Percentiles rank a stretch among this genome's conserved stretches.
Evolutionary conservation across 768 basidiomycete species (phyloP).

Genomic region (Lepiota subincarnata): DNA sequence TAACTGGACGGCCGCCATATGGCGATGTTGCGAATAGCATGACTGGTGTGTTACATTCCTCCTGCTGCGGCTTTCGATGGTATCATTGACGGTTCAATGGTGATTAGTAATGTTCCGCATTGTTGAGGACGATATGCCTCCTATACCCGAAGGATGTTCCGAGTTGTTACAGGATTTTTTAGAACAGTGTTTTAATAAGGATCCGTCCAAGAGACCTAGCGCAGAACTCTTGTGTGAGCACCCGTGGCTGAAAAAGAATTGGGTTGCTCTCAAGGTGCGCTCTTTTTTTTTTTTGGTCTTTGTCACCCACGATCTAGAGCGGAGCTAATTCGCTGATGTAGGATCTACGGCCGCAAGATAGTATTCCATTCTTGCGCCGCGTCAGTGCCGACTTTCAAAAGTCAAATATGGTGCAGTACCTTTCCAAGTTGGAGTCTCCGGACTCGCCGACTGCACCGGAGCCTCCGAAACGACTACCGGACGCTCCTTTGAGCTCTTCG

Average conservation of each 20-base stretch:
- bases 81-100: slow-evolving; percentile 4
- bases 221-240: slow-evolving; percentile 88
- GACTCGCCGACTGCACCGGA: slow-evolving; percentile 37
- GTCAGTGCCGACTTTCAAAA: slow-evolving; percentile 85
- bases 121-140: slow-evolving; percentile 89
- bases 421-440: slow-evolving; percentile 43
- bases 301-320: neutral
- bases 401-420: slow-evolving; percentile 55
- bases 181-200: slow-evolving; percentile 84
- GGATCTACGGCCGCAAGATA: slow-evolving; percentile 89
- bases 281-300: neutral
- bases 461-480: slow-evolving; percentile 19
- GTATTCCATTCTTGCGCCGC: slow-evolving; percentile 90
- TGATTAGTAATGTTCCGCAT: slow-evolving; percentile 90
- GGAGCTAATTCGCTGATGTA: slow-evolving; percentile 21
- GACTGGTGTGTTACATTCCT: slow-evolving; percentile 58
- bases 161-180: slow-evolving; percentile 78
- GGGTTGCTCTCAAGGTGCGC: slow-evolving; percentile 72
- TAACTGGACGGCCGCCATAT: slow-evolving; percentile 92
- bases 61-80: slow-evolving; percentile 1
- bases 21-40: slow-evolving; percentile 85
- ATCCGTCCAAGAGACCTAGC: slow-evolving; percentile 76
- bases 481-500: slow-evolving; percentile 27
- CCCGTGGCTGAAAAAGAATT: slow-evolving; percentile 81
- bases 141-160: slow-evolving; percentile 77